Evolutionary conservation across 2,329 filamentous ascomycete genomes (phyloP).

Genomic region (Zopfia rhizophila): DNA sequence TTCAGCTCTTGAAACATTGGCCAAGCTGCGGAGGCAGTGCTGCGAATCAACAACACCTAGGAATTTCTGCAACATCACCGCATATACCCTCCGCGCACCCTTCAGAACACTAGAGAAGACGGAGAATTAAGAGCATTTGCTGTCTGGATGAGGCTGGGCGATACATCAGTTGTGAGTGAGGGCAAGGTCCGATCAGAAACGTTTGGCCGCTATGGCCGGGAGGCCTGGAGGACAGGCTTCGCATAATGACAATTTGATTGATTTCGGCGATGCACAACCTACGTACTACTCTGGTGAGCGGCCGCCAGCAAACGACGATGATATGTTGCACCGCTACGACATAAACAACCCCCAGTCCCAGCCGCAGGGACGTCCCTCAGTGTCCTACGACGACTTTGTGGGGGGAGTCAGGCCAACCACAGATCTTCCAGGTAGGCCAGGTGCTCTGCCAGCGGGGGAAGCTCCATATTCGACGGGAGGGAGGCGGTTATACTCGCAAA

Average conservation of each 20-base stretch:
- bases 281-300: slow-evolving; percentile 80
- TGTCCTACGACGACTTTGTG: slow-evolving; percentile 95
- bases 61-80: slow-evolving; percentile 12
- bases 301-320: slow-evolving; percentile 82
- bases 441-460: slow-evolving; percentile 47
- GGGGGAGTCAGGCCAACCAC: slow-evolving; percentile 68
- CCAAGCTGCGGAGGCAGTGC: slow-evolving; percentile 32
- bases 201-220: slow-evolving; percentile 59
- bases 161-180: slow-evolving; percentile 35
- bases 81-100: slow-evolving; percentile 13
- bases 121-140: slow-evolving; percentile 1
- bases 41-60: slow-evolving; percentile 12
- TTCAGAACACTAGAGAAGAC: slow-evolving; percentile 4
- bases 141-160: slow-evolving; percentile 37
- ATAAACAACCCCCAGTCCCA: slow-evolving; percentile 72
- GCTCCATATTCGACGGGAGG: slow-evolving; percentile 49
- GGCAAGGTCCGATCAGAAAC: slow-evolving; percentile 26
- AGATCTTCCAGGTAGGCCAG: slow-evolving; percentile 57
- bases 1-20: slow-evolving; percentile 23
- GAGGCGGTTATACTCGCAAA: slow-evolving; percentile 71
- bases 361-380: slow-evolving; percentile 77
- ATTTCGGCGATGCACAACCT: slow-evolving; percentile 76
- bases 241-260: slow-evolving; percentile 70
- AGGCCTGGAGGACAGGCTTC: slow-evolving; percentile 64
- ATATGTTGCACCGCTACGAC: slow-evolving; percentile 79